These are phyloP conservation scores for Collybiopsis confluens DNA, from an alignment of 768 basidiomycete genomes.

Conservation along the genomic window DNA sequence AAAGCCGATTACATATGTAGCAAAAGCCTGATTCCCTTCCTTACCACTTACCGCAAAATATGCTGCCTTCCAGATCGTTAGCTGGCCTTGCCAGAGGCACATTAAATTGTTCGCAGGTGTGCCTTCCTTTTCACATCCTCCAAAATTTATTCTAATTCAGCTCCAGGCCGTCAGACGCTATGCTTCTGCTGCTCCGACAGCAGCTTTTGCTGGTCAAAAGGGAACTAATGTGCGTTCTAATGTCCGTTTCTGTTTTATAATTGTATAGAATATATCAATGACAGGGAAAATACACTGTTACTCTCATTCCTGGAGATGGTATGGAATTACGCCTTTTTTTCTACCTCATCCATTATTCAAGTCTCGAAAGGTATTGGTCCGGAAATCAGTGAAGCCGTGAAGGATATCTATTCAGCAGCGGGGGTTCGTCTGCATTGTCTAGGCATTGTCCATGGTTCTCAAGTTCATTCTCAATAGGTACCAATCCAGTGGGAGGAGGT, in stretches of 20 bases:
- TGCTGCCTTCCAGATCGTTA: conserved; percentile 61
- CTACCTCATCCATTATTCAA: background rate
- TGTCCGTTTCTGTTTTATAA: background rate
- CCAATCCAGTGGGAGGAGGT: conserved; percentile 99
- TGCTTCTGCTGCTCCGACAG: conserved; percentile 77
- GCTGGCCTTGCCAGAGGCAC: conserved; percentile 52
- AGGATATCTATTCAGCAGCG: conserved; percentile 88
- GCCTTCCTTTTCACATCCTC: conserved; percentile 12
- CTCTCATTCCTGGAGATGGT: conserved; percentile 97
- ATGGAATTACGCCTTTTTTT: conserved; percentile 17
- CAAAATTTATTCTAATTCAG: conserved; percentile 11
- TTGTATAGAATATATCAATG: conserved; percentile 6
- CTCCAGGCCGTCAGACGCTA: conserved; percentile 54
- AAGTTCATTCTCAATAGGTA: conserved; percentile 48
- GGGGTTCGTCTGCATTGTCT: conserved; percentile 42
- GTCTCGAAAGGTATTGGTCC: conserved; percentile 83
- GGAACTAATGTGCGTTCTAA: conserved; percentile 65
- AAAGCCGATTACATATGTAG: background rate
- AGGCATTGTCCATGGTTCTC: background rate
- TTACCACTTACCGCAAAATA: conserved; percentile 24
- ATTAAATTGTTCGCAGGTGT: conserved; percentile 44
- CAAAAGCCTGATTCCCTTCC: conserved; percentile 1
- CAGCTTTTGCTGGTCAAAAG: conserved; percentile 88
- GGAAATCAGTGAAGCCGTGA: conserved; percentile 95
- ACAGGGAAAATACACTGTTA: conserved; percentile 95